Base-by-base conservation (phyloP, 805 yeast genomes). In the Lachancea thermotolerans region DNA sequence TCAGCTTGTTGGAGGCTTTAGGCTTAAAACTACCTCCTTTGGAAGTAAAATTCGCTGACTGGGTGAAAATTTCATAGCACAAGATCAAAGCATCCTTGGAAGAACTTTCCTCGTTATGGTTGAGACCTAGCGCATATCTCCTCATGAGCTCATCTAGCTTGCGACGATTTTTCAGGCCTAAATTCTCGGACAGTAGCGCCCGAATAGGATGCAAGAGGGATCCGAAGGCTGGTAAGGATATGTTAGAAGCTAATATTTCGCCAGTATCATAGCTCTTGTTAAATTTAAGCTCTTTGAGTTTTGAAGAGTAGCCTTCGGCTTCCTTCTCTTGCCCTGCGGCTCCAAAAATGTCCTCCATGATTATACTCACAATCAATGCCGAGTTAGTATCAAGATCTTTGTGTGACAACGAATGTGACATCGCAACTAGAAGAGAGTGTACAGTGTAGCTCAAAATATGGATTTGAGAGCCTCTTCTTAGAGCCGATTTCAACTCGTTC, bases 281-380 rank as follows among this genome's bases (percentile, higher is more conserved):
- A 52, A 79, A 82, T 60, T 88, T 90, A 31, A 93, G 91, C 69
- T 91, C 99, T 55, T 84, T 85, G 80, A 89, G 85, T 49, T 82
- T 80, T 28, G 86, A 81, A 42, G 77, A 77, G 58, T 93, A 91
- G 15, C 89, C 96, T 49, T 89, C 97, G 4, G 93, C 90, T 52
- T 93, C 98, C 60, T 93, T 91, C 58, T 93, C 98, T 58, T 83
- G 84, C 31, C 96, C 95, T 3, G 95, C 85, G 9, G 82, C 76
- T 18, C 99, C 99, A 64, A 93, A 90, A 3, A 81, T 75, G 58
- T 91, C 96, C 58, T 89, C 95, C 96, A 91, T 91, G 17, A 90
- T 72, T 12, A 88, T 70, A 17, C 78, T 80, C 53, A 82, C 81
- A 10, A 90, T 66, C 44, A 82, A 54, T 2, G 68, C 67, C 3